Base-by-base conservation (phyloP, 495 filamentous ascomycete genomes). In the Lophiotrema nucula region DNA sequence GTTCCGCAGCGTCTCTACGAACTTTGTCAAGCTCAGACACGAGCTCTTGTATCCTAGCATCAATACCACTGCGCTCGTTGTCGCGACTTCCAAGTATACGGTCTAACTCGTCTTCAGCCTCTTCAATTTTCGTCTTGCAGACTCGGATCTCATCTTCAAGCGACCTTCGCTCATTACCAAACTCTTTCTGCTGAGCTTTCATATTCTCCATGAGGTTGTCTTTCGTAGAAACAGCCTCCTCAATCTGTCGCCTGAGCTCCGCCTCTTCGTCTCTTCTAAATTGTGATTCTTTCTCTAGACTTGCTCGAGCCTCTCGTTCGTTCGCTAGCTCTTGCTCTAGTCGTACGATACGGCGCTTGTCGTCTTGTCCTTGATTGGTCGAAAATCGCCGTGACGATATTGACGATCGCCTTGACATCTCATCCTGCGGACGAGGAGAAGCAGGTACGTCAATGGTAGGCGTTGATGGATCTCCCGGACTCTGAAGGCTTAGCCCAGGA, bases 171-270 rank as follows among this genome's bases (percentile, higher is more conserved):
- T 97, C 91, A 49, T 84, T 83, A 39, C 87, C 78, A 65, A 96
- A 96, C 67, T 97, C 92, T 25, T 83, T 83, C 67, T 95, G 89
- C 27, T 90, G 81, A 27, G 92, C 88, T 65, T 97, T 90, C 69
- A 99, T 85, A 66, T 99, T 99, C 37, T 88, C 87, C 69, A 99
- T 83, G 1, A 99, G 81, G 66, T 99, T 93, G 66, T 88, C 84
- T 71, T 99, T 99, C 0, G 88, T 99, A 2, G 88, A 92, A 58
- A 89, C 86, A 12, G 79, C 88, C 68, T 96, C 90, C 58, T 92
- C 85, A 39, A 90, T 81, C 56, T 84, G 85, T 4, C 76, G 78
- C 59, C 83, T 85, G 26, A 88, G 82, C 35, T 86, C 77, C 24
- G 83, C 79, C 64, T 88, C 82, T 2, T 81, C 75, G 18, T 86